Conservation (phyloP, 768 basidiomycete species). For the Infundibulicybe gibba region DNA sequence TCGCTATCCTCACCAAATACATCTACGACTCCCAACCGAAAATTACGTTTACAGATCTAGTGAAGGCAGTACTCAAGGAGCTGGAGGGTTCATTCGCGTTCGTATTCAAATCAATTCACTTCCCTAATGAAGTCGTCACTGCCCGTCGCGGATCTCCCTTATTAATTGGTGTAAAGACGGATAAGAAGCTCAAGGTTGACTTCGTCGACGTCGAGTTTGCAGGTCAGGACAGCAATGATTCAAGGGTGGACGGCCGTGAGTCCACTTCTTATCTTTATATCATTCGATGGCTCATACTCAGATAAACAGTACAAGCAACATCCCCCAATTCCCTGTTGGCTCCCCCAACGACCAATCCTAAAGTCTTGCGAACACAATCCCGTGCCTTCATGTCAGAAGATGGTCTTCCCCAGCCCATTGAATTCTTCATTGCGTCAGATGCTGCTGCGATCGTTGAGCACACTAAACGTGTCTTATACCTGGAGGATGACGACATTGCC, state of each 20-base stretch:
- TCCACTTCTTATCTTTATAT: constrained; percentile 8
- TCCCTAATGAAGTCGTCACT: constrained; percentile 92
- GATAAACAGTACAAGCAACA: constrained; percentile 37
- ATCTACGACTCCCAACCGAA: constrained; percentile 91
- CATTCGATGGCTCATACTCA: constrained; percentile 2
- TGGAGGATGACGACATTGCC: constrained; percentile 98
- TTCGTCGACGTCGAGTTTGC: constrained; percentile 98
- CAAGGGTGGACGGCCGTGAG: constrained; percentile 37
- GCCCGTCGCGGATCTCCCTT: constrained; percentile 97
- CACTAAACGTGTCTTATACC: constrained; percentile 97
- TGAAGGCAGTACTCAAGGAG: constrained; percentile 96
- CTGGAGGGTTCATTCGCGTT: constrained; percentile 99
- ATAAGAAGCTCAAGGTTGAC: constrained; percentile 99
- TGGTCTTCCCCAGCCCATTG: constrained; percentile 97
- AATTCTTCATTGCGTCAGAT: constrained; percentile 99
- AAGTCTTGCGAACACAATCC: constrained; percentile 90
- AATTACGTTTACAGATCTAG: constrained; percentile 82
- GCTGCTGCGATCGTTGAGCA: constrained; percentile 96
- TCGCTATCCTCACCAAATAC: constrained; percentile 94
- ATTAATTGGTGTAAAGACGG: constrained; percentile 97
- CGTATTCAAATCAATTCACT: constrained; percentile 96
- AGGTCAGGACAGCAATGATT: constrained; percentile 55
- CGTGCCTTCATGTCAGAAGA: constrained; percentile 99
- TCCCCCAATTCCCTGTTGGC: constrained; percentile 60
- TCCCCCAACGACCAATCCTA: constrained; percentile 61